Evolutionary conservation across 164 flowering plant genomes (phyloP).

Genomic region (Stephania yunnanensis): DNA sequence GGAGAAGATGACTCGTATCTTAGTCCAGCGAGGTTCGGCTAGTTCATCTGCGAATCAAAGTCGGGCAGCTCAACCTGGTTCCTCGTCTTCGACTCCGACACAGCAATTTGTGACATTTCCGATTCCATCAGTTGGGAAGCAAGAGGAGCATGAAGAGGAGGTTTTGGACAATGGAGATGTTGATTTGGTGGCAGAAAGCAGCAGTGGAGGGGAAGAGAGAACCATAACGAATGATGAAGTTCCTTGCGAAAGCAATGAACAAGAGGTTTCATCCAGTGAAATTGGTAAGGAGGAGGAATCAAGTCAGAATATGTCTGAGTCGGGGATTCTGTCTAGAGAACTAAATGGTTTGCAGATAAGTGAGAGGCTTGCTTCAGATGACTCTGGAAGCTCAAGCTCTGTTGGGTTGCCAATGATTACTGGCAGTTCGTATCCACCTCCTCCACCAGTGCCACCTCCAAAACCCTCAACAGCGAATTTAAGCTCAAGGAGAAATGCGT

Average conservation of each 20-base stretch:
- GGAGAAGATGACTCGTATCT: conserved; percentile 70
- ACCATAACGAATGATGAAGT: conserved; percentile 34
- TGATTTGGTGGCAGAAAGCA: conserved; percentile 35
- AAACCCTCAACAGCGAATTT: conserved; percentile 42
- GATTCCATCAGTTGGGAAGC: conserved; percentile 30
- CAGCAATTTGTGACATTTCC: conserved; percentile 25
- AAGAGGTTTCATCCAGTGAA: conserved; percentile 26
- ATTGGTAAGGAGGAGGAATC: conserved; percentile 24
- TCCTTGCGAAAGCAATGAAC: conserved; percentile 21
- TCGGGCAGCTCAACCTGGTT: conserved; percentile 40
- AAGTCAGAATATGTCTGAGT: conserved; percentile 27
- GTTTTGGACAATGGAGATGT: conserved; percentile 35
- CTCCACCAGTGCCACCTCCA: conserved; percentile 94
- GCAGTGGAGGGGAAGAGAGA: conserved; percentile 32
- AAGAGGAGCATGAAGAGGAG: conserved; percentile 53
- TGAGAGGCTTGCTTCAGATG: conserved; percentile 31
- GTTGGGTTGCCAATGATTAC: conserved; percentile 25
- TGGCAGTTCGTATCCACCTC: conserved; percentile 65
- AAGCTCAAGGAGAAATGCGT: conserved; percentile 40
- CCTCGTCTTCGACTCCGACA: conserved; percentile 36
- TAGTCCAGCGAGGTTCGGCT: conserved; percentile 76
- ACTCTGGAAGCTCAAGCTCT: conserved; percentile 34
- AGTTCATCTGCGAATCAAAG: conserved; percentile 63
- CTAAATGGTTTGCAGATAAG: conserved; percentile 33
- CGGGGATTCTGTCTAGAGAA: conserved; percentile 31